These are phyloP conservation scores for Colletotrichum viniferum DNA, from an alignment of 2,329 filamentous ascomycete genomes.

Conservation along the genomic window DNA sequence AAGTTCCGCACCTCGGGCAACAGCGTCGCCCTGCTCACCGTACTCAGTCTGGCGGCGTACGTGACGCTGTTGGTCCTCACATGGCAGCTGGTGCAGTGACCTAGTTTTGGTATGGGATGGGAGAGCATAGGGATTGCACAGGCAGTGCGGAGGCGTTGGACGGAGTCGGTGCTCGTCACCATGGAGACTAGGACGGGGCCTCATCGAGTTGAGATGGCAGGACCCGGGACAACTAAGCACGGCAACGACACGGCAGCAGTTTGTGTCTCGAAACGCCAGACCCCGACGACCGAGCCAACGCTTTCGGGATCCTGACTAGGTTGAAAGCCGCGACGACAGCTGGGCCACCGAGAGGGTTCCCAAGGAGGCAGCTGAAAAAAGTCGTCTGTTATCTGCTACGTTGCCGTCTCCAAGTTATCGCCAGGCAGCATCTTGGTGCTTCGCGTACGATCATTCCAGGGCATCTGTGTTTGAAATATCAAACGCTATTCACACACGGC, in stretches of 20 bases:
- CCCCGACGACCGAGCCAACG: not conserved
- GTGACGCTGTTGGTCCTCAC: conserved; percentile 60
- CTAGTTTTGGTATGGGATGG: not conserved
- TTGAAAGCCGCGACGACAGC: not conserved
- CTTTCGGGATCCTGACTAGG: not conserved
- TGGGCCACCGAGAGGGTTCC: accelerated
- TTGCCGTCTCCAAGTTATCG: not conserved
- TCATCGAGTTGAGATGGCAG: not conserved
- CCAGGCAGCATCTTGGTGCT: not conserved
- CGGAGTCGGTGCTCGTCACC: not conserved
- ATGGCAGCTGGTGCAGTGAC: conserved; percentile 43
- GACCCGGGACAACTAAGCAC: not conserved
- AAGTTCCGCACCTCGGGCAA: conserved; percentile 70
- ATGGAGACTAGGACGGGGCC: not conserved
- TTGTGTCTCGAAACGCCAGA: not conserved
- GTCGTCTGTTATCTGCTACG: not conserved
- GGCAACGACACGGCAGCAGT: not conserved
- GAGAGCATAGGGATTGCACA: not conserved
- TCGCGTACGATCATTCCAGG: not conserved
- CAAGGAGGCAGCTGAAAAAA: not conserved
- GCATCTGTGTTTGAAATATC: not conserved
- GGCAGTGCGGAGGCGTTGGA: not conserved
- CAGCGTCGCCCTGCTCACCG: conserved; percentile 62
- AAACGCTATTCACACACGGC: not conserved
- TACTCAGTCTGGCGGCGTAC: conserved; percentile 63